These are phyloP conservation scores for Termitomyces sp. DNA, from an alignment of 768 basidiomycete species.

Conservation along the genomic window DNA sequence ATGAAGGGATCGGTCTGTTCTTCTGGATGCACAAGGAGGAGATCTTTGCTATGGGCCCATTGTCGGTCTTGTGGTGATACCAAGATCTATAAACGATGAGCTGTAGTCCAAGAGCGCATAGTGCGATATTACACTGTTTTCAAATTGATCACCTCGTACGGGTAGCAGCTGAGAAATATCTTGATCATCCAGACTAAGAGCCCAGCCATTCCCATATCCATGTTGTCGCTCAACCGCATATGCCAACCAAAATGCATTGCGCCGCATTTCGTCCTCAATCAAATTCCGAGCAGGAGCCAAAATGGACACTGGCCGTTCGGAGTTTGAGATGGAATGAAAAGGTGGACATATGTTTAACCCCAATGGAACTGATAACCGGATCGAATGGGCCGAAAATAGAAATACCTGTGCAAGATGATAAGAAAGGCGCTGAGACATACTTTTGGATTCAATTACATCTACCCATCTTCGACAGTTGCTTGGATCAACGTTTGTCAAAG, in stretches of 20 bases:
- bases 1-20: slow-evolving; percentile 66
- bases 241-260: slow-evolving; percentile 71
- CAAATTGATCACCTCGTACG: slow-evolving; percentile 51
- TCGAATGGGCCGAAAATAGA: slow-evolving; percentile 46
- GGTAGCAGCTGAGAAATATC: slow-evolving; percentile 71
- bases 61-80: slow-evolving; percentile 51
- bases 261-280: slow-evolving; percentile 64
- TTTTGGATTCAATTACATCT: slow-evolving; percentile 38
- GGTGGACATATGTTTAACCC: slow-evolving; percentile 65
- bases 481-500: slow-evolving; percentile 3
- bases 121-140: slow-evolving; percentile 45
- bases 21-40: slow-evolving; percentile 57
- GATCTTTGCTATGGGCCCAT: slow-evolving; percentile 57
- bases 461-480: slow-evolving; percentile 49
- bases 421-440: not conserved
- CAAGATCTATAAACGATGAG: slow-evolving; percentile 27
- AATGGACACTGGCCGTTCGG: slow-evolving; percentile 51
- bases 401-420: slow-evolving; percentile 42
- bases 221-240: slow-evolving; percentile 65
- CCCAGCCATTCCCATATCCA: slow-evolving; percentile 67
- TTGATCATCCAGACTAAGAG: slow-evolving; percentile 63
- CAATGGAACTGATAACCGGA: slow-evolving; percentile 57
- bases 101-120: not conserved
- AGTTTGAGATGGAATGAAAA: slow-evolving; percentile 60
- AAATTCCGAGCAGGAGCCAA: slow-evolving; percentile 53